Base-by-base conservation (phyloP, 805 yeast species). In the Metschnikowia anglica region DNA sequence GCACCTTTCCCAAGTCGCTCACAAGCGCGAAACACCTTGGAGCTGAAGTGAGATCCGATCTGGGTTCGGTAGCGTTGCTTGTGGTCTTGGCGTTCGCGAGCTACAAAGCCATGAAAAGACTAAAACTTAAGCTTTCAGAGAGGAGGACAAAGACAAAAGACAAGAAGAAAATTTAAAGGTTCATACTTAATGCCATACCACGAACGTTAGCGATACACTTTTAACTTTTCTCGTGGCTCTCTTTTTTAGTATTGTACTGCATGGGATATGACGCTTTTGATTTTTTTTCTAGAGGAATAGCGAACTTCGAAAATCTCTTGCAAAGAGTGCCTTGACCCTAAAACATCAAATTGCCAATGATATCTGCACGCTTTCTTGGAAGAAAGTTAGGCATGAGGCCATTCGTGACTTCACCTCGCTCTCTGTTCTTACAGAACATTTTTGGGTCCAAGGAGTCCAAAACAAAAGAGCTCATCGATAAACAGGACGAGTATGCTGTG, bases 401-500 rank as follows among this genome's bases (percentile, higher is more conserved):
- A 5, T 43, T 51, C 18, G 37, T 43, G 40, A 37, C 50, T 10
- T 29, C 54, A 9, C 41, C 54, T 9, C 49, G 54, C 12, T 47
- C 53, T 12, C 48, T 54, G 4, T 61, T 67, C 49, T 55, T 68
- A 39, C 57, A 61, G 24, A 62, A 64, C 47, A 48, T 69, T 25
- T 68, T 69, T 38, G 70, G 72, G 1, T 50, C 58, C 20, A 59
- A 58, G 34, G 60, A 58, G 18, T 53, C 59, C 36, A 58, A 66
- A 40, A 64, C 59, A 39, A 59, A 63, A 47, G 65, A 68, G 42
- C 56, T 70, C 37, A 56, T 66, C 32, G 61, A 66, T 40, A 70
- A 67, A 36, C 72, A 70, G 54, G 66, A 66, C 49, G 60, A 66
- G 27, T 65, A 56, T 42, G 69, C 65, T 48, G 57, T 55, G 17